Evolutionary conservation across 139 green algal species (phyloP).

Genomic region (Coelastrella sp.): DNA sequence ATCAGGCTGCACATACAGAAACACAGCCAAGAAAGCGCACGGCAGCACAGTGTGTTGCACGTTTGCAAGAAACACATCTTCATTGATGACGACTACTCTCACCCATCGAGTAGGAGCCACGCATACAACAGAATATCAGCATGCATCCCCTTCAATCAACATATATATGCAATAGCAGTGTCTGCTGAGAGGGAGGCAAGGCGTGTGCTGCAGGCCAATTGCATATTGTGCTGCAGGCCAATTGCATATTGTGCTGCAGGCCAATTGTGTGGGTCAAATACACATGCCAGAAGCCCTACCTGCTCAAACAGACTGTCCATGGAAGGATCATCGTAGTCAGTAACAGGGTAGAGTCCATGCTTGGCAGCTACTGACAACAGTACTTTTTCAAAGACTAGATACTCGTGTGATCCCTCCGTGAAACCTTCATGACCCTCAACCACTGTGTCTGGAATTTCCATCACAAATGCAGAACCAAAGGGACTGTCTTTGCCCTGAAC

Average conservation of each 20-base stretch:
- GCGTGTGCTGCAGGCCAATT: neutral
- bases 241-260: too few species aligned
- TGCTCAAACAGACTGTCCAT: constrained; percentile 63
- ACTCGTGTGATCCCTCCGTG: constrained; percentile 78
- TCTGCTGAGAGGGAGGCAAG: too few species aligned
- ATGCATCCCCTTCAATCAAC: too few species aligned
- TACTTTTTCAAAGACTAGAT: constrained; percentile 83
- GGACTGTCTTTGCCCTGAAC: neutral
- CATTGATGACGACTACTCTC: too few species aligned
- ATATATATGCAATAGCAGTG: too few species aligned
- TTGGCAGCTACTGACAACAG: constrained; percentile 66
- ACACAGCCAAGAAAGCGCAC: too few species aligned
- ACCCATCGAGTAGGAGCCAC: too few species aligned
- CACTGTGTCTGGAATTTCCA: constrained; percentile 32
- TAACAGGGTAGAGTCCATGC: constrained; percentile 72
- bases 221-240: neutral
- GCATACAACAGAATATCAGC: too few species aligned
- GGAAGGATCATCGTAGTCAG: constrained; percentile 54
- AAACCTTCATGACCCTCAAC: constrained; percentile 52
- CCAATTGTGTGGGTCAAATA: too few species aligned
- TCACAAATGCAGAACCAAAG: constrained; percentile 37
- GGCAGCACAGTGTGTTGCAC: too few species aligned
- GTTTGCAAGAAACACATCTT: too few species aligned
- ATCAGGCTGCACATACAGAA: constrained; percentile 62
- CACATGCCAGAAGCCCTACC: constrained; percentile 27